These are phyloP conservation scores for Populus nigra DNA, from an alignment of 345 rosid genomes.

Conservation along the genomic window DNA sequence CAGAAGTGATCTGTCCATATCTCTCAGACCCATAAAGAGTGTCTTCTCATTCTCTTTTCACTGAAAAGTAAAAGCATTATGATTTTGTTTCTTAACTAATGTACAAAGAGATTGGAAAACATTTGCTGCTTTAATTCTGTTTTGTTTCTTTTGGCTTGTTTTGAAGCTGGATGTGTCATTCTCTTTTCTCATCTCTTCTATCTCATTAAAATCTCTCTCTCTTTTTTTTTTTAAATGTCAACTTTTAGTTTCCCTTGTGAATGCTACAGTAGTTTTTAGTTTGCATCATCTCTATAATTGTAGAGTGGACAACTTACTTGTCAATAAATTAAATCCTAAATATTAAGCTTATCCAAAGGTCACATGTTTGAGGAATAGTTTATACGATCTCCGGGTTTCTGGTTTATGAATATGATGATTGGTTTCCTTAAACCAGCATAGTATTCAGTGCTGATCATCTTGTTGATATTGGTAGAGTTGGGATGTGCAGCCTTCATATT, in stretches of 20 bases:
- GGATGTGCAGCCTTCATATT: conserved; percentile 88
- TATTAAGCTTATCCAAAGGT: not conserved
- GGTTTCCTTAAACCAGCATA: conserved; percentile 63
- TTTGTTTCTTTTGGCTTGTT: not conserved
- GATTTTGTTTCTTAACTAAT: not conserved
- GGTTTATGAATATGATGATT: conserved; percentile 11
- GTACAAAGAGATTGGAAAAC: not conserved
- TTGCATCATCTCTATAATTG: not conserved
- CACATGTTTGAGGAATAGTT: not conserved
- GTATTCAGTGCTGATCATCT: conserved; percentile 71
- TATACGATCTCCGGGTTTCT: not conserved
- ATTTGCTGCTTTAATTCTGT: not conserved
- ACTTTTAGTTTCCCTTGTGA: not conserved
- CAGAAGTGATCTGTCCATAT: not conserved
- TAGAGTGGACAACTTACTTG: not conserved
- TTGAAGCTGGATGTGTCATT: not conserved
- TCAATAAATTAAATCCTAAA: not conserved
- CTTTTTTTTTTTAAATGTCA: not conserved
- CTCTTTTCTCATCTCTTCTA: not conserved
- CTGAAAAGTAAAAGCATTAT: not conserved
- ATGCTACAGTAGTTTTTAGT: not conserved
- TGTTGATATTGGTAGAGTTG: conserved; percentile 85
- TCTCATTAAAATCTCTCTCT: not conserved
- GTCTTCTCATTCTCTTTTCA: not conserved
- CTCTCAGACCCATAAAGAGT: not conserved